A percentile compares a stretch with the other conserved stretches of the same genome.
These are phyloP conservation scores for Dactylorhiza incarnata DNA, from an alignment of 106 monocot genomes.

Conservation along the genomic window DNA sequence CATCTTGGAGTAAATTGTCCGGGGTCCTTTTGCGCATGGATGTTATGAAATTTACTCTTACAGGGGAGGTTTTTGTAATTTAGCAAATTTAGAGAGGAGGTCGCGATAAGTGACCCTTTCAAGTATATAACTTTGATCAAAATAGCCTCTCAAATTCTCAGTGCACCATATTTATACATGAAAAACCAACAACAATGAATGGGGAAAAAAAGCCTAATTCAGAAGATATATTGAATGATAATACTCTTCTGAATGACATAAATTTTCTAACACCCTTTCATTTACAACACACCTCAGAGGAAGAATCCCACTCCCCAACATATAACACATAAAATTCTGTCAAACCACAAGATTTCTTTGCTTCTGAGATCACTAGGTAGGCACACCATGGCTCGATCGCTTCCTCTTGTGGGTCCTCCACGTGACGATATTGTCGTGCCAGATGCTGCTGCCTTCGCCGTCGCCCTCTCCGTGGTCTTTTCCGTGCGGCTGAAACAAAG, in stretches of 20 bases:
- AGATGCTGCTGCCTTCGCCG: slow-evolving; percentile 34
- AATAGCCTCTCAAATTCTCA: background rate
- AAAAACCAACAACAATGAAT: background rate
- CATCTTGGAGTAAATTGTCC: too few species aligned
- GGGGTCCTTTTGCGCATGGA: too few species aligned
- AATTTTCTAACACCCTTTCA: background rate
- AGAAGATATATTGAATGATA: background rate
- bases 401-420: slow-evolving; percentile 81
- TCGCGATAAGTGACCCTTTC: too few species aligned
- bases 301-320: background rate
- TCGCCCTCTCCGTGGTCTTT: slow-evolving; percentile 48
- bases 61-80: too few species aligned
- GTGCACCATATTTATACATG: background rate
- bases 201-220: background rate
- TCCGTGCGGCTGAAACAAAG: slow-evolving; percentile 7
- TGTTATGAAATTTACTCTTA: too few species aligned
- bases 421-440: slow-evolving; percentile 44
- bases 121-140: background rate
- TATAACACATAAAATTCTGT: background rate
- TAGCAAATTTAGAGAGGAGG: too few species aligned
- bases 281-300: background rate
- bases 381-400: slow-evolving; percentile 44
- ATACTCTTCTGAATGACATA: background rate
- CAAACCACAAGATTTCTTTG: slow-evolving; percentile 17
- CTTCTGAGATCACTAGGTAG: slow-evolving; percentile 24